phyloP scores from a whole-genome alignment of 345 rosid genomes.

The Citrus hindsii region DNA sequence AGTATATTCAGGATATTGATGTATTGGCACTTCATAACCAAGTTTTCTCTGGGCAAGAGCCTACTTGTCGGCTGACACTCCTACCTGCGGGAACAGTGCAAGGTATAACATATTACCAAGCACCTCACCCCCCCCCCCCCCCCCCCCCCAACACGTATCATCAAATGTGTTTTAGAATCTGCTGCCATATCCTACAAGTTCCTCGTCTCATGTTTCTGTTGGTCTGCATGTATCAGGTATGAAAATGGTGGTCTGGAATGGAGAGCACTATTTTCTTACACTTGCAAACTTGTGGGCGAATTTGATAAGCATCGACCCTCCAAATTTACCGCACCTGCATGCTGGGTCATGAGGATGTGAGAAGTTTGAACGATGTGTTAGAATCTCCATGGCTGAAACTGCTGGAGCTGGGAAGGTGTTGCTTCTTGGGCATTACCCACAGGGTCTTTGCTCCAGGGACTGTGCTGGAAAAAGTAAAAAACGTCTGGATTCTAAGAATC shows the following conservation, averaged over 20 bases:
- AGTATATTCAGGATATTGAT: constrained; percentile 42
- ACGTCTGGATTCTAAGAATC: constrained; percentile 3
- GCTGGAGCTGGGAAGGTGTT: constrained; percentile 1
- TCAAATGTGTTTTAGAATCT: not conserved
- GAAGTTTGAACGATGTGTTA: not conserved
- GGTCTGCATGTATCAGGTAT: constrained; percentile 45
- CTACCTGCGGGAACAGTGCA: constrained; percentile 40
- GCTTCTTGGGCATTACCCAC: constrained; percentile 2
- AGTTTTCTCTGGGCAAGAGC: constrained; percentile 45
- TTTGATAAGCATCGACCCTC: constrained; percentile 53
- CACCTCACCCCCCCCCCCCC: no score
- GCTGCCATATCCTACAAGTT: not conserved
- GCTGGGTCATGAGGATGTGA: constrained; percentile 14
- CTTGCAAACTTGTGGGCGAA: constrained; percentile 89
- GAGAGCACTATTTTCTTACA: constrained; percentile 50
- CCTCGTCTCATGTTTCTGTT: constrained; percentile 3
- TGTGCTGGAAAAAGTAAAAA: not conserved
- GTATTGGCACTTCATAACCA: constrained; percentile 31
- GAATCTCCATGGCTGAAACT: not conserved
- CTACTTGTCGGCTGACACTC: constrained; percentile 56
- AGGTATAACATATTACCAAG: constrained; percentile 40
- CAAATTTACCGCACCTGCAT: constrained; percentile 37
- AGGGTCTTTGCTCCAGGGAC: not conserved
- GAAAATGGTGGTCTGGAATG: constrained; percentile 58
- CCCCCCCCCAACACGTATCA: accelerated